Evolutionary conservation across 495 filamentous ascomycete species (phyloP).

Genomic region (Penicillium crystallinum): DNA sequence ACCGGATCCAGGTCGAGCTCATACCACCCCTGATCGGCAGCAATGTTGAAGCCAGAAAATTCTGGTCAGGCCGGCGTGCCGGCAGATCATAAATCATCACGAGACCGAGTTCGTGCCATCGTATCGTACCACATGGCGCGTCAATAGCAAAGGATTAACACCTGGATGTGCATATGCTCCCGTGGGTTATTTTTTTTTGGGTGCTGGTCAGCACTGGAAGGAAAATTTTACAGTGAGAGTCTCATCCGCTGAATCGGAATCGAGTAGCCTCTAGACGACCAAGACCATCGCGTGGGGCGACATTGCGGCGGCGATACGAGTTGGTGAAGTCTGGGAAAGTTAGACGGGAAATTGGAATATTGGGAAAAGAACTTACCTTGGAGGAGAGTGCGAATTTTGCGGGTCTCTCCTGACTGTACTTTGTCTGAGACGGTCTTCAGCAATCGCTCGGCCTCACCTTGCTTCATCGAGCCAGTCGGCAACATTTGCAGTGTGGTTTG

Average conservation of each 20-base stretch:
- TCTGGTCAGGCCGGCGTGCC: constrained; percentile 9
- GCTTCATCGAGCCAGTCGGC: constrained; percentile 71
- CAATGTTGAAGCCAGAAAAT: constrained; percentile 4
- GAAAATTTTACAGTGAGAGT: constrained; percentile 19
- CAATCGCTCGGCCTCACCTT: constrained; percentile 57
- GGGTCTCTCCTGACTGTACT: constrained; percentile 64
- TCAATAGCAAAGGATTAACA: constrained; percentile 15
- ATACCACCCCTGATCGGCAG: not conserved
- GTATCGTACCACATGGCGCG: constrained; percentile 18
- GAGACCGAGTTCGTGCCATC: constrained; percentile 20
- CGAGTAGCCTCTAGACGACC: constrained; percentile 77
- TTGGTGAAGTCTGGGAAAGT: constrained; percentile 74
- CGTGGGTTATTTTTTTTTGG: constrained; percentile 11
- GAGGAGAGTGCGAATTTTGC: constrained; percentile 76
- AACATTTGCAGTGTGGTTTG: constrained; percentile 77
- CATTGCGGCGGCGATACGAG: constrained; percentile 84
- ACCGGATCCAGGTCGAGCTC: constrained; percentile 2
- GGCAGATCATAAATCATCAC: constrained; percentile 26
- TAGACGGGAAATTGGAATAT: not conserved
- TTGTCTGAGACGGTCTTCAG: constrained; percentile 61
- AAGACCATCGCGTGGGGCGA: constrained; percentile 87
- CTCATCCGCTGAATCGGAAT: constrained; percentile 72
- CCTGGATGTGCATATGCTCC: constrained; percentile 25
- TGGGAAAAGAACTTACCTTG: constrained; percentile 48
- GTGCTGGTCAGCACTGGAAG: constrained; percentile 7